Conservation (phyloP, 176 grass and related monocot genomes). For the Musa schizocarpa region DNA sequence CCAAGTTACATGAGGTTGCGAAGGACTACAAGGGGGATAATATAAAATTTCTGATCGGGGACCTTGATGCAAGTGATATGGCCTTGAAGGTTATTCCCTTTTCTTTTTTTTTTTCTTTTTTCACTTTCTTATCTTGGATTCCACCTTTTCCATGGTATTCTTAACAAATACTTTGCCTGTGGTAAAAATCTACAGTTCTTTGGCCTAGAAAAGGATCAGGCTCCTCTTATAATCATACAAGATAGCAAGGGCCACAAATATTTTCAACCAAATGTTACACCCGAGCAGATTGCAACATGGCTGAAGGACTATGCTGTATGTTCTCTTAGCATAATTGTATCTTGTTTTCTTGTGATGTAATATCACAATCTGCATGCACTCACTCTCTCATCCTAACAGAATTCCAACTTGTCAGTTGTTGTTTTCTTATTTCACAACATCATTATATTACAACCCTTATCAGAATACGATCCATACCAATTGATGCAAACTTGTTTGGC, state of each 20-base stretch:
- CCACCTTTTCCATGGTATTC: not conserved
- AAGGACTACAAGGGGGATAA: constrained; percentile 64
- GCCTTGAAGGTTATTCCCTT: constrained; percentile 57
- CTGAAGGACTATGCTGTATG: constrained; percentile 70
- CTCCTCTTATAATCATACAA: constrained; percentile 68
- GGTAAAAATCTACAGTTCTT: constrained; percentile 52
- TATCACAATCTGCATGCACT: not conserved
- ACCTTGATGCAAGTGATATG: constrained; percentile 63
- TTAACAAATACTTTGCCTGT: not conserved
- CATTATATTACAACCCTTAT: not conserved
- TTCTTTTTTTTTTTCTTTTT: constrained; percentile 3
- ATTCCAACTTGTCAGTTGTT: too few relatives aligned
- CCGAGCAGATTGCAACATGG: constrained; percentile 61
- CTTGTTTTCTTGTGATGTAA: not conserved
- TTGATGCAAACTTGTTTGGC: not conserved
- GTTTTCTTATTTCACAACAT: not conserved
- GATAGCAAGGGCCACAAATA: constrained; percentile 63
- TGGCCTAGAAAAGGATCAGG: constrained; percentile 64
- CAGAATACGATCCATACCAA: not conserved
- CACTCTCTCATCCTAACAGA: not conserved
- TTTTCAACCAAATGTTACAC: constrained; percentile 61
- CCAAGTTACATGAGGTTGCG: constrained; percentile 39
- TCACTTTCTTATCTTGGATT: not conserved
- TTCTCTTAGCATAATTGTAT: not conserved
- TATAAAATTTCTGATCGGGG: constrained; percentile 82